Conservation (phyloP, 2,329 filamentous ascomycete species). For the Calcarisporium arbuscula region DNA sequence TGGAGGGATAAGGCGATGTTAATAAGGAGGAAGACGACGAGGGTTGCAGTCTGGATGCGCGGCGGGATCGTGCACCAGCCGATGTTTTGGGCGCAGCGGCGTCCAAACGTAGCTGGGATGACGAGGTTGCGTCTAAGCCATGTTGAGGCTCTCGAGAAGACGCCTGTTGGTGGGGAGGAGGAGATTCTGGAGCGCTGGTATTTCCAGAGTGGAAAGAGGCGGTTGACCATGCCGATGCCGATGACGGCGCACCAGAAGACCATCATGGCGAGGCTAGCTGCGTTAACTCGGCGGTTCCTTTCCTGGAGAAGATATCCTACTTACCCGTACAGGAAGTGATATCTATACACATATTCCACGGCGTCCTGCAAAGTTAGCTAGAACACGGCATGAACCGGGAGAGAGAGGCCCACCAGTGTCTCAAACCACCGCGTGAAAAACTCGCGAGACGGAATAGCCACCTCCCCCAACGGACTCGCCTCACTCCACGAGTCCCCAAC, state of each 20-base stretch:
- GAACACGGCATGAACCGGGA: neutral
- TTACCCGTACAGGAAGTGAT: slow-evolving; percentile 33
- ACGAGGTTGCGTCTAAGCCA: slow-evolving; percentile 28
- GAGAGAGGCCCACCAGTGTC: slow-evolving; percentile 25
- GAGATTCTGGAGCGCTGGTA: neutral
- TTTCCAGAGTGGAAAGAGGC: slow-evolving; percentile 10
- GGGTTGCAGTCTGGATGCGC: slow-evolving; percentile 34
- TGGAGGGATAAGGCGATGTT: slow-evolving; percentile 30
- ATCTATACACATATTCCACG: slow-evolving; percentile 23
- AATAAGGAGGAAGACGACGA: slow-evolving; percentile 29
- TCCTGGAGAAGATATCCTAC: neutral
- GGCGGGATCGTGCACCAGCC: slow-evolving; percentile 40
- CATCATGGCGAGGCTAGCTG: slow-evolving; percentile 25
- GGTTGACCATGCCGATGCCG: slow-evolving; percentile 27
- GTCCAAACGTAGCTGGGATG: slow-evolving; percentile 37
- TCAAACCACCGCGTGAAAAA: slow-evolving; percentile 29
- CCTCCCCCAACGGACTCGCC: slow-evolving; percentile 16
- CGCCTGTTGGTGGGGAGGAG: slow-evolving; percentile 4
- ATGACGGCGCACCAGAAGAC: slow-evolving; percentile 35
- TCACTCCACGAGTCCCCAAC: slow-evolving; percentile 16
- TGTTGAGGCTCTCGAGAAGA: slow-evolving; percentile 3
- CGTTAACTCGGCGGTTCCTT: slow-evolving; percentile 1
- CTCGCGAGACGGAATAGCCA: slow-evolving; percentile 26
- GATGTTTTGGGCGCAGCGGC: slow-evolving; percentile 34
- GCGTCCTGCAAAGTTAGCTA: slow-evolving; percentile 20